Evolutionary conservation across 2,329 filamentous ascomycete genomes (phyloP).

Genomic region (Penicillium decumbens): DNA sequence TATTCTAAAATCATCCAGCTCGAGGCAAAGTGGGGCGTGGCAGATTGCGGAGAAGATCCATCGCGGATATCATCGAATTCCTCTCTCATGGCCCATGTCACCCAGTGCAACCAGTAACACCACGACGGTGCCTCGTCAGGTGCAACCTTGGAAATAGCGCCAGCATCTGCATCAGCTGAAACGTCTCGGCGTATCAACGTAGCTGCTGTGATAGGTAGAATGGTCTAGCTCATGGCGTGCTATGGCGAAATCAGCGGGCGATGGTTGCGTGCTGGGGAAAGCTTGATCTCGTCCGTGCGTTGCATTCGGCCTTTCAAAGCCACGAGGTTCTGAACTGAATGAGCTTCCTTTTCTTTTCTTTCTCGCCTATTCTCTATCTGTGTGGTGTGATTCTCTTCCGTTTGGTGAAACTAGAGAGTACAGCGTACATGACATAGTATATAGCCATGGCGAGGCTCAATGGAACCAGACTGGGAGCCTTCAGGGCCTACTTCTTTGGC

Average conservation of each 20-base stretch:
- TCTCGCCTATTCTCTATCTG: background rate
- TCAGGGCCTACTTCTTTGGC: constrained; percentile 24
- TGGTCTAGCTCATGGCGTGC: constrained; percentile 16
- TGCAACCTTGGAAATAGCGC: background rate
- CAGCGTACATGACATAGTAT: background rate
- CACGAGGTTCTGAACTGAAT: background rate
- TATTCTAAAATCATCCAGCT: background rate
- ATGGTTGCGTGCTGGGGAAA: constrained; percentile 18
- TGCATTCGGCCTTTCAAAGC: background rate
- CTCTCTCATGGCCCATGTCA: background rate
- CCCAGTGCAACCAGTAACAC: background rate
- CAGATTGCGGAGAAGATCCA: constrained; percentile 7
- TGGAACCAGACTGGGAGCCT: constrained; percentile 20
- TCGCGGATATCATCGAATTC: background rate
- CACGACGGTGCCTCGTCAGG: background rate
- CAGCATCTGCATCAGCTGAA: background rate
- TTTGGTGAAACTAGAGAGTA: background rate
- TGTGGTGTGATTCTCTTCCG: background rate
- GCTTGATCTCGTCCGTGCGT: background rate
- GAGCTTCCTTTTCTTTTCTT: background rate
- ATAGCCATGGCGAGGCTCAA: constrained; percentile 11
- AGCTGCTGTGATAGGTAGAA: background rate
- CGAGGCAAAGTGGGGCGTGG: background rate
- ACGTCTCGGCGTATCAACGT: background rate
- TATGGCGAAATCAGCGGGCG: constrained; percentile 20